These are phyloP conservation scores for Tephrocybe sp. DNA, from an alignment of 768 basidiomycete species.

Conservation along the genomic window DNA sequence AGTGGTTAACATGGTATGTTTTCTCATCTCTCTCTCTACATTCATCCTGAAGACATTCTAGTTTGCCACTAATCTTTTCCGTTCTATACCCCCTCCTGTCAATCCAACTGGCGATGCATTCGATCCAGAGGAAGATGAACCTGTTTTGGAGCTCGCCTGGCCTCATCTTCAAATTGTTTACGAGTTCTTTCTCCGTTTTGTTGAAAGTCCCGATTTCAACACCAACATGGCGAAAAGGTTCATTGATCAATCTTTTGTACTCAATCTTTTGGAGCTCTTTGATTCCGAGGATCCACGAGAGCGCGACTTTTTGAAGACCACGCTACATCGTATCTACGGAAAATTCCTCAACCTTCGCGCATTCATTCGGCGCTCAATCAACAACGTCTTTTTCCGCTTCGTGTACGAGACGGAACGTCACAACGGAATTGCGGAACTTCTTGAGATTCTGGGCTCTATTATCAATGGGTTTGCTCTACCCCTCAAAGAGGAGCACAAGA, in stretches of 20 bases:
- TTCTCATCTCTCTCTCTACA: constrained; percentile 6
- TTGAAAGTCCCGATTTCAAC: constrained; percentile 97
- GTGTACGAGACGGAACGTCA: constrained; percentile 98
- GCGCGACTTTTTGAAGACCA: constrained; percentile 99
- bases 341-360: constrained; percentile 99
- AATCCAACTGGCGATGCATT: constrained; percentile 98
- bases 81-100: constrained; percentile 98
- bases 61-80: constrained; percentile 98
- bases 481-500: constrained; percentile 99
- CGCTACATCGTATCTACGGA: constrained; percentile 97
- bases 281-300: constrained; percentile 99
- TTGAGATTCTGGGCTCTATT: constrained; percentile 98
- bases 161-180: constrained; percentile 99
- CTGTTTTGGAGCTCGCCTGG: constrained; percentile 98
- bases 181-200: constrained; percentile 98
- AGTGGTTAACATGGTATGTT: constrained; percentile 93
- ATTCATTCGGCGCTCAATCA: constrained; percentile 98
- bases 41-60: constrained; percentile 27
- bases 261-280: constrained; percentile 95
- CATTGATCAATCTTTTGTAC: constrained; percentile 93
- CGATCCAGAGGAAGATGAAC: constrained; percentile 99
- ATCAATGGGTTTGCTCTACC: constrained; percentile 99
- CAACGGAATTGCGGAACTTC: constrained; percentile 97
- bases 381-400: constrained; percentile 99
- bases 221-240: constrained; percentile 96